Evolutionary conservation across 2,329 filamentous ascomycete genomes (phyloP).

Genomic region (Claviceps digitariae): DNA sequence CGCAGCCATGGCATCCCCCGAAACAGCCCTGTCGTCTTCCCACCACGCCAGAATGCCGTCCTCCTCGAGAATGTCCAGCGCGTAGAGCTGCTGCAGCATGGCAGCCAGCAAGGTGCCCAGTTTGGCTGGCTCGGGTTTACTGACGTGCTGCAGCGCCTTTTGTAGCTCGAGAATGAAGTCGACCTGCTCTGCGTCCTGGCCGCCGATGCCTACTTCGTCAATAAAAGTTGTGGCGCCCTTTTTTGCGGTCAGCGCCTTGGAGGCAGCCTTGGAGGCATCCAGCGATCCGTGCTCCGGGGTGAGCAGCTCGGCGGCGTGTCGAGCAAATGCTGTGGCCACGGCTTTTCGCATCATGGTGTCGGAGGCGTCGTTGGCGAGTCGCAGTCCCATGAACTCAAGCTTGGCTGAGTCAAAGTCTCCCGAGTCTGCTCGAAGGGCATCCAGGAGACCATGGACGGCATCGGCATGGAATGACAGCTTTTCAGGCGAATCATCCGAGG

Average conservation of each 20-base stretch:
- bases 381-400: constrained; percentile 85
- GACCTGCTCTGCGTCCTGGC: constrained; percentile 64
- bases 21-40: constrained; percentile 52
- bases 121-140: constrained; percentile 37
- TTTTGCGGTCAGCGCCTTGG: constrained; percentile 42
- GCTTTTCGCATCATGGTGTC: constrained; percentile 80
- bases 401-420: constrained; percentile 71
- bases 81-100: constrained; percentile 72
- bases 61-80: constrained; percentile 73
- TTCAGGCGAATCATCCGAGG: constrained; percentile 54
- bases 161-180: constrained; percentile 77
- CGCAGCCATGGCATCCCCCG: constrained; percentile 50
- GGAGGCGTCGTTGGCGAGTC: constrained; percentile 80
- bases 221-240: constrained; percentile 42
- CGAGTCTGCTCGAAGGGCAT: constrained; percentile 62
- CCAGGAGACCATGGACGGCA: constrained; percentile 73
- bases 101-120: constrained; percentile 57
- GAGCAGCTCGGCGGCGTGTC: constrained; percentile 59
- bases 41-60: constrained; percentile 86
- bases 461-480: constrained; percentile 62
- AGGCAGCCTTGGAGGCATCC: constrained; percentile 51
- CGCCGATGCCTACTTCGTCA: constrained; percentile 45
- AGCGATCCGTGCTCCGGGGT: constrained; percentile 36
- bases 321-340: constrained; percentile 73
- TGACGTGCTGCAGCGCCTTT: constrained; percentile 56